These are phyloP conservation scores for Teratosphaeria epicoccoides DNA, from an alignment of 2,329 filamentous ascomycete species.

Conservation along the genomic window DNA sequence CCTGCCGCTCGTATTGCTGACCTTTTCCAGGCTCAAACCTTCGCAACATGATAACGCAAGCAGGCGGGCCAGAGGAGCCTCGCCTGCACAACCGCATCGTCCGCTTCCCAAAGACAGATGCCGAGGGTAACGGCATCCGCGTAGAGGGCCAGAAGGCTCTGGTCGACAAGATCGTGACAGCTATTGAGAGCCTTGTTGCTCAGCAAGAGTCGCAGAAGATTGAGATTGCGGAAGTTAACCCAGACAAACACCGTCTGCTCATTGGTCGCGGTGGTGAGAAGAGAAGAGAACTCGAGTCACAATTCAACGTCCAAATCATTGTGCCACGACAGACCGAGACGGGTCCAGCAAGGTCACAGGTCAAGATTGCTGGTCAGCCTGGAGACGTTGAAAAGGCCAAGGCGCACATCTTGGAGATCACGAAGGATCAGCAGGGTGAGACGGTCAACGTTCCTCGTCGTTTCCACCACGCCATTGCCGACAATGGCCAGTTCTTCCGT, in stretches of 20 bases:
- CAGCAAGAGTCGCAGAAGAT: constrained; percentile 75
- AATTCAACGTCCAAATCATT: constrained; percentile 79
- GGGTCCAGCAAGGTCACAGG: constrained; percentile 67
- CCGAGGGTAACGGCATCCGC: constrained; percentile 66
- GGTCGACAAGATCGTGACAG: constrained; percentile 77
- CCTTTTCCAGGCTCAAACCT: constrained; percentile 61
- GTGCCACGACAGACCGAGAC: constrained; percentile 64
- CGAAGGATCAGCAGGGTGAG: constrained; percentile 81
- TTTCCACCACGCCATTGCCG: constrained; percentile 73
- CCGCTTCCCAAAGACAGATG: constrained; percentile 85
- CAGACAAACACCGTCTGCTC: constrained; percentile 78
- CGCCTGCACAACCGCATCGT: constrained; percentile 79
- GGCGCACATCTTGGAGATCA: constrained; percentile 65
- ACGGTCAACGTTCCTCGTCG: constrained; percentile 73
- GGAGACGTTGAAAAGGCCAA: constrained; percentile 76
- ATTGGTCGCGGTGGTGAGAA: constrained; percentile 88
- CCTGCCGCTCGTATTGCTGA: constrained; percentile 29
- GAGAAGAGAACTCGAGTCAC: constrained; percentile 71
- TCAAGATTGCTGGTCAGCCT: constrained; percentile 75
- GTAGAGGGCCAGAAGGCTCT: constrained; percentile 75
- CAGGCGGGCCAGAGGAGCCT: constrained; percentile 80
- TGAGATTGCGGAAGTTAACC: constrained; percentile 68
- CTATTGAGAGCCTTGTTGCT: constrained; percentile 72
- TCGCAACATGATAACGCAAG: constrained; percentile 72
- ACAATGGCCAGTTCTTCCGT: constrained; percentile 90